Conservation (phyloP, 805 yeast species). For the Debaryomyces maramus region DNA sequence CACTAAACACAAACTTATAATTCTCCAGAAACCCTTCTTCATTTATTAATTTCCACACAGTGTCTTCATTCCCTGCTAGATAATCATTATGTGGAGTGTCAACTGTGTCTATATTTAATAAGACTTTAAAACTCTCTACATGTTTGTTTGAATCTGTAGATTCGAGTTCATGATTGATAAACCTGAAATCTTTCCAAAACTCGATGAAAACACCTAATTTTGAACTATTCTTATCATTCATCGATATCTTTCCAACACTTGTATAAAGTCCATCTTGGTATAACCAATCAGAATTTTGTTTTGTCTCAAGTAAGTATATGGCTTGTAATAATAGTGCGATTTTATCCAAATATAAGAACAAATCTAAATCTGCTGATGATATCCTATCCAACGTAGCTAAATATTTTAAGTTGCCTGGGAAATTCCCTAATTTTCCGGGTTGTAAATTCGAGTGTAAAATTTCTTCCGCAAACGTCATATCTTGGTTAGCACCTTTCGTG, state of each 20-base stretch:
- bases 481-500: constrained; percentile 9
- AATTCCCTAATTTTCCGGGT: constrained; percentile 21
- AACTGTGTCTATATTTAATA: constrained; percentile 19
- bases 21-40: constrained; percentile 7
- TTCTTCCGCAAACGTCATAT: constrained; percentile 24
- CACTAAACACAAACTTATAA: constrained; percentile 19
- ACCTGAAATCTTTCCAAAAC: constrained; percentile 37
- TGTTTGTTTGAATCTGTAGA: constrained; percentile 2
- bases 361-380: constrained; percentile 29
- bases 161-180: constrained; percentile 23
- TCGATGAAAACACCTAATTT: constrained; percentile 35
- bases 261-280: constrained; percentile 21
- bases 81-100: constrained; percentile 17
- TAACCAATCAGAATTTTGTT: constrained; percentile 20
- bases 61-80: constrained; percentile 17
- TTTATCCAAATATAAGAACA: constrained; percentile 31
- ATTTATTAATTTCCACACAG: constrained; percentile 23
- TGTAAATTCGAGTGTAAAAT: constrained; percentile 30
- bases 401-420: constrained; percentile 37
- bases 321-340: constrained; percentile 28
- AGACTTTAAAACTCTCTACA: constrained; percentile 21
- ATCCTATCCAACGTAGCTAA: constrained; percentile 37
- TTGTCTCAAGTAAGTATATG: constrained; percentile 24
- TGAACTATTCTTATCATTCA: constrained; percentile 22
- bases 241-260: constrained; percentile 26